Evolutionary conservation across 2,329 filamentous ascomycete genomes (phyloP).

Genomic region (Aureobasidium zeae): DNA sequence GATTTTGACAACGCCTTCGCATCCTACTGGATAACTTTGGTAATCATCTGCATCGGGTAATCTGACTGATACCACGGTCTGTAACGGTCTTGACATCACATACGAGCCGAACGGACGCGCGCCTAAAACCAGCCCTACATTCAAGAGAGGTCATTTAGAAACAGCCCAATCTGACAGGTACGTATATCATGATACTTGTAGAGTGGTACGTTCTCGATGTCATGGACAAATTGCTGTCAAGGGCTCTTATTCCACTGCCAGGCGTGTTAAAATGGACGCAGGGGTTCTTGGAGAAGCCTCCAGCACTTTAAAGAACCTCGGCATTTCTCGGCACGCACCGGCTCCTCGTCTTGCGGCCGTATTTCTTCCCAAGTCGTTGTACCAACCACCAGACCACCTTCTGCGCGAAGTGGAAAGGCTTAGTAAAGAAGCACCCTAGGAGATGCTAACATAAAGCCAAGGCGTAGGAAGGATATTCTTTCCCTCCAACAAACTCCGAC

Average conservation of each 20-base stretch:
- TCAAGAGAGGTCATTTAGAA: too few species aligned
- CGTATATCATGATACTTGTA: too few species aligned
- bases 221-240: too few species aligned
- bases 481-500: too few species aligned
- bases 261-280: too few species aligned
- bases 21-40: background rate
- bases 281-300: background rate
- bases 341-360: constrained; percentile 11
- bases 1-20: background rate
- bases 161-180: too few species aligned
- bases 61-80: background rate
- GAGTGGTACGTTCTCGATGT: too few species aligned
- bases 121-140: too few species aligned
- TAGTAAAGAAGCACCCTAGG: background rate
- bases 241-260: too few species aligned
- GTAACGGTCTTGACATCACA: constrained; percentile 7
- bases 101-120: background rate
- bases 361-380: background rate
- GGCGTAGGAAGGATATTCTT: background rate
- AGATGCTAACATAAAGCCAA: constrained; percentile 1
- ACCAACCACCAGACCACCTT: background rate
- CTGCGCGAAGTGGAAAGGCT: constrained; percentile 1
- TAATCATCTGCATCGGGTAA: background rate
- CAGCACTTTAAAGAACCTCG: background rate
- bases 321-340: constrained; percentile 1